A percentile compares a stretch with the other conserved stretches of the same genome.
These are phyloP conservation scores for Oryza coarctata DNA, from an alignment of 176 grass and related monocot genomes.

Conservation along the genomic window DNA sequence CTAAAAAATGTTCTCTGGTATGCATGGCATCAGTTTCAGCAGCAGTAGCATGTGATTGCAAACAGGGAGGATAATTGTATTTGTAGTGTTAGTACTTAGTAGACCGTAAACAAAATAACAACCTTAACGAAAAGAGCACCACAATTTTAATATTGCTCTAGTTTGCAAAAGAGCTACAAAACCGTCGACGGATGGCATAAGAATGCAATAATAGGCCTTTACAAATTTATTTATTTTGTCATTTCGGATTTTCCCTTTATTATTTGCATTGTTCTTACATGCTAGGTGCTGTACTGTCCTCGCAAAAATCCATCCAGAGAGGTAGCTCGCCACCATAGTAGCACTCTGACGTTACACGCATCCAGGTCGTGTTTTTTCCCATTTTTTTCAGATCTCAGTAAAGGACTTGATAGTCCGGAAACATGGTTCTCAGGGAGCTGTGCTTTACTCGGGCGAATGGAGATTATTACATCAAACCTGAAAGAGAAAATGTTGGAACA, in stretches of 20 bases:
- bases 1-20: no score
- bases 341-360: background rate
- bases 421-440: conserved; percentile 55
- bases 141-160: background rate
- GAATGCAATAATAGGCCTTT: background rate
- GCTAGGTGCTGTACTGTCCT: background rate
- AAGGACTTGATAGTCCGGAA: conserved; percentile 62
- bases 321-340: background rate
- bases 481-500: conserved; percentile 1
- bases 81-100: no score
- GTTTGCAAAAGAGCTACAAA: background rate
- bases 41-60: no score
- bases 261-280: background rate
- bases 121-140: background rate
- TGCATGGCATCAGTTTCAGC: no score
- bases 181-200: background rate
- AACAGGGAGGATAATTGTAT: no score
- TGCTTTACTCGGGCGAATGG: conserved; percentile 63
- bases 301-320: conserved; percentile 1
- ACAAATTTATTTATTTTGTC: conserved; percentile 10
- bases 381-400: conserved; percentile 38
- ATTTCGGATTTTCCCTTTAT: background rate
- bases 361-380: background rate
- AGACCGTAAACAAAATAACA: background rate
- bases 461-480: conserved; percentile 63